Evolutionary conservation across 305 asterid genomes (phyloP), one percentile per base, ranked within the genome.

Genomic region (Petunia hybrid): DNA sequence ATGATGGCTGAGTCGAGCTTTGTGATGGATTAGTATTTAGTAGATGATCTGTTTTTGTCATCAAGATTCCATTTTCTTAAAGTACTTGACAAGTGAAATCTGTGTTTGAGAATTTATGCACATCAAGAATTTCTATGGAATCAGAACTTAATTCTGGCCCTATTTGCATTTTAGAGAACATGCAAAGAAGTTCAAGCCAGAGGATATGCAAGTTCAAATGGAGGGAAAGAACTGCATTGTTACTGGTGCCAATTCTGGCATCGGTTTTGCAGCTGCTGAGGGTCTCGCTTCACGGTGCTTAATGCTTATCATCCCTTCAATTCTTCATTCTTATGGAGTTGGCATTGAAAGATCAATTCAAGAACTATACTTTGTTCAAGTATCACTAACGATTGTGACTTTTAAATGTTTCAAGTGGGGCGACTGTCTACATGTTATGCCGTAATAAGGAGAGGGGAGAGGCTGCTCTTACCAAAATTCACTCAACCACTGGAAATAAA

Each of bases 221-320:
- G 94, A 90, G 81, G 97, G 97, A 45, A 95, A 95, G 88, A 93
- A 93, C 84, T 92, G 97, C 83, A 84, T 95, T 42, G 95, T 95
- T 42, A 95, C 99, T 4, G 99, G 99, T 81, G 99, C 97, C 3
- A 93, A 95, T 87, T 88, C 99, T 0, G 99, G 99, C 84, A 86
- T 95, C 66, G 99, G 99, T 81, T 95, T 87, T 73, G 95, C 97
- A 40, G 83, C 97, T 35, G 97, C 97, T 1, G 92, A 91, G 92
- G 96, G 95, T 66, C 95, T 93, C 43, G 99, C 99, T 65, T 89
- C 92, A 42, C 96, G 97, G 99, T 95, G 80, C 69, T 16, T 4
- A 63, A 64, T 22, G 31, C 31, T 48, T 48, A 73, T 51, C 78
- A 36, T 73, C 3, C 62, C 78, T 73, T 6, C 39, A 51, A 41